These are phyloP conservation scores for Fusarium torulosum DNA, from an alignment of 2,329 filamentous ascomycete genomes.

Conservation along the genomic window DNA sequence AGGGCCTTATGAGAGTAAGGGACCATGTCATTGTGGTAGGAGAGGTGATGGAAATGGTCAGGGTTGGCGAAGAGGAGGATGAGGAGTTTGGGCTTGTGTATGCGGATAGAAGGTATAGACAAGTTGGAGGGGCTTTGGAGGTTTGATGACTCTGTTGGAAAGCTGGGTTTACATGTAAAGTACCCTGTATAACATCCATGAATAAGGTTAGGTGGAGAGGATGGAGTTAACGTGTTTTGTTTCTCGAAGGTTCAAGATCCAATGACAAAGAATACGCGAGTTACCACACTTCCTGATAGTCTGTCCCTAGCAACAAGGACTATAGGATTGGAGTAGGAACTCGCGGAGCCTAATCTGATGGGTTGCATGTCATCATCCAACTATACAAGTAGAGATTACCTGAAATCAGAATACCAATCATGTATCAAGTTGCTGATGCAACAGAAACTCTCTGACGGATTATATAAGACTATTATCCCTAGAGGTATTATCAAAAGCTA, in stretches of 20 bases:
- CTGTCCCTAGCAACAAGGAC: too few species aligned
- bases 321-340: too few species aligned
- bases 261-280: background rate
- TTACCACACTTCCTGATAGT: too few species aligned
- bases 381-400: too few species aligned
- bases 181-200: constrained; percentile 28
- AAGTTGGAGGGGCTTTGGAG: constrained; percentile 55
- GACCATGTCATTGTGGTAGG: constrained; percentile 67
- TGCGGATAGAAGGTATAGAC: constrained; percentile 63
- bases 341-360: too few species aligned
- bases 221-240: background rate
- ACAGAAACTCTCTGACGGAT: too few species aligned
- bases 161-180: constrained; percentile 27
- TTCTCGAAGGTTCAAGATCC: constrained; percentile 20
- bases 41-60: constrained; percentile 62
- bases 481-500: too few species aligned
- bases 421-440: too few species aligned
- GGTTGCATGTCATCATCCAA: too few species aligned
- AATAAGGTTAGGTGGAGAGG: constrained; percentile 1
- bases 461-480: too few species aligned
- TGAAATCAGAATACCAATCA: too few species aligned
- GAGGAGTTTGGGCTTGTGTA: constrained; percentile 63
- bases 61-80: constrained; percentile 48
- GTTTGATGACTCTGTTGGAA: constrained; percentile 27
- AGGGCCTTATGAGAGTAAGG: constrained; percentile 61